Evolutionary conservation across 192 early-diverging fungal species (phyloP).

Genomic region (Obelidium mucronatum): DNA sequence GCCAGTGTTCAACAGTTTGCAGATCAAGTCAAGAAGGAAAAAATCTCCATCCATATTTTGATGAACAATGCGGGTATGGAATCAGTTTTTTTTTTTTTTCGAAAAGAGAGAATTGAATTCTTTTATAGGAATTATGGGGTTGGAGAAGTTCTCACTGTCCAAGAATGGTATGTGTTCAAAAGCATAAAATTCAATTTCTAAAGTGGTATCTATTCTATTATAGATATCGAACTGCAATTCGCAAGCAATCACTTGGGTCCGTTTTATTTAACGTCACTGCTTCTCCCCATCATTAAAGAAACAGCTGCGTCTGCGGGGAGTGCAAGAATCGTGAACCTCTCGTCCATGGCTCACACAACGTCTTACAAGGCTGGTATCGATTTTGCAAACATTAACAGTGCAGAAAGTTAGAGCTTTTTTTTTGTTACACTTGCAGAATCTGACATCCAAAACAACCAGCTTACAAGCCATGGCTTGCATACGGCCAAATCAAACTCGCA

Average conservation of each 20-base stretch:
- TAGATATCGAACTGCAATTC: conserved; percentile 23
- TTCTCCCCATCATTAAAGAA: conserved; percentile 38
- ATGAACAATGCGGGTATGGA: conserved; percentile 37
- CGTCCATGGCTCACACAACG: conserved; percentile 42
- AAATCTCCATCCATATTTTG: conserved; percentile 31
- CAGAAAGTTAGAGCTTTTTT: background rate
- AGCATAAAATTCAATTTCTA: too few relatives aligned
- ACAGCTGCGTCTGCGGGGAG: conserved; percentile 28
- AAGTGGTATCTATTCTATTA: too few relatives aligned
- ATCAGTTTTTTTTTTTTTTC: background rate
- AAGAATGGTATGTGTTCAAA: conserved; percentile 34
- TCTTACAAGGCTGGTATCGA: conserved; percentile 46
- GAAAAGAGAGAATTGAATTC: background rate
- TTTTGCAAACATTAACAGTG: conserved; percentile 47
- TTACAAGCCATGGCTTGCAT: conserved; percentile 52
- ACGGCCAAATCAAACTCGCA: conserved; percentile 64
- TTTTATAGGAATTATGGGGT: conserved; percentile 63
- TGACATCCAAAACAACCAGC: background rate
- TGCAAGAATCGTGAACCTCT: conserved; percentile 53
- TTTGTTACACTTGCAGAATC: background rate
- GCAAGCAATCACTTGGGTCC: conserved; percentile 37
- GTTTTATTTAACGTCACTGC: conserved; percentile 44
- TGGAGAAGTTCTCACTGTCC: conserved; percentile 41
- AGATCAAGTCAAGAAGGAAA: background rate
- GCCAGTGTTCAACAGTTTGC: conserved; percentile 26